These are phyloP conservation scores for Tolypocladium ophioglossoides DNA, from an alignment of 2,329 filamentous ascomycete genomes.

Conservation along the genomic window DNA sequence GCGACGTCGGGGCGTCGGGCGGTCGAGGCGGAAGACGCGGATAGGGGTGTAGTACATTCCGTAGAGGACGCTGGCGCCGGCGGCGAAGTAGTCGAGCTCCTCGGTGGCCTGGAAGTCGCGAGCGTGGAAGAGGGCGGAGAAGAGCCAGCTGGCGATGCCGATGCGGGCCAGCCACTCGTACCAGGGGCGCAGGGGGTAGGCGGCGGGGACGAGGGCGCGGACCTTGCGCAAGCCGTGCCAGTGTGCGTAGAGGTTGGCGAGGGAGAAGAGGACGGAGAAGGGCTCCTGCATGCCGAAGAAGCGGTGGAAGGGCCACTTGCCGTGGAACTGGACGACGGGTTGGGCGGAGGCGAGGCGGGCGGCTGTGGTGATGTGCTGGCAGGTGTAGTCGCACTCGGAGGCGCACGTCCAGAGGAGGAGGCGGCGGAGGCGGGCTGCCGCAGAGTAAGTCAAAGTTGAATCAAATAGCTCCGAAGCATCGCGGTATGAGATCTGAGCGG, in stretches of 20 bases:
- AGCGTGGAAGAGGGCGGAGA: constrained; percentile 86
- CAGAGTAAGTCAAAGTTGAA: not conserved
- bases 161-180: constrained; percentile 74
- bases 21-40: constrained; percentile 73
- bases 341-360: constrained; percentile 54
- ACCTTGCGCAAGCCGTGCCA: constrained; percentile 63
- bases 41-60: constrained; percentile 80
- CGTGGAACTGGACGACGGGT: constrained; percentile 83
- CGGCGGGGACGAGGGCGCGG: constrained; percentile 55
- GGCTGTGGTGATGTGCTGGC: constrained; percentile 84
- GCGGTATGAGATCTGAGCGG: not conserved
- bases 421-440: constrained; percentile 67
- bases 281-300: constrained; percentile 91
- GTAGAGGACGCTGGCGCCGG: constrained; percentile 82
- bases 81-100: constrained; percentile 92
- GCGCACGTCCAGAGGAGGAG: constrained; percentile 88
- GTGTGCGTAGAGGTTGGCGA: constrained; percentile 86
- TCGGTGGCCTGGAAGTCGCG: constrained; percentile 80
- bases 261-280: constrained; percentile 83
- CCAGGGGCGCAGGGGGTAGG: constrained; percentile 68
- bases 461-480: not conserved
- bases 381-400: constrained; percentile 94
- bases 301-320: constrained; percentile 95
- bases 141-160: constrained; percentile 74
- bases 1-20: constrained; percentile 28